A percentile compares a stretch with the other conserved stretches of the same genome.
These are phyloP conservation scores for Dioscorea alata DNA, from an alignment of 106 monocot genomes.

Conservation along the genomic window DNA sequence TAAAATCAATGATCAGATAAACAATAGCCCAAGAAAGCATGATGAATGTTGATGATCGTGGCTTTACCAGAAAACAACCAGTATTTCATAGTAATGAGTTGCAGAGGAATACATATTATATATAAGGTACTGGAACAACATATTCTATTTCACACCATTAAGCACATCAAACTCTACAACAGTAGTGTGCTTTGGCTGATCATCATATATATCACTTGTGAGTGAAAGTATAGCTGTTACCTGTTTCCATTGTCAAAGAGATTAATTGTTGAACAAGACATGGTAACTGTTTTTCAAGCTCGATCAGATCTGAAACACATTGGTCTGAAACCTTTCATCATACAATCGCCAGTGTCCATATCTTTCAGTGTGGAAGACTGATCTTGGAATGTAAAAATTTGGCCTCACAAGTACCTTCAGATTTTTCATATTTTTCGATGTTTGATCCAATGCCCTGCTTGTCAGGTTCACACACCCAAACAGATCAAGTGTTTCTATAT, in stretches of 20 bases:
- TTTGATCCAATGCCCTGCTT: conserved; percentile 72
- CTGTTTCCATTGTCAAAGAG: neutral
- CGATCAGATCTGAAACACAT: conserved; percentile 83
- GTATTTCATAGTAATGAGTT: too few species aligned
- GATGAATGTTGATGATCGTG: too few species aligned
- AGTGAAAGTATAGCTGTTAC: too few species aligned
- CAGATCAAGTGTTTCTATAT: conserved; percentile 64
- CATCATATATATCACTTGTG: too few species aligned
- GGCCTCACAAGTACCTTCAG: conserved; percentile 50
- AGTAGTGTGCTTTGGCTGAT: too few species aligned
- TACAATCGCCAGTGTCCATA: conserved; percentile 94
- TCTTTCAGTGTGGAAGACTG: conserved; percentile 72
- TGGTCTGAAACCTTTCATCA: conserved; percentile 96
- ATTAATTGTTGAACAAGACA: neutral
- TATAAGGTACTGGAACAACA: too few species aligned
- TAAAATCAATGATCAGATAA: too few species aligned
- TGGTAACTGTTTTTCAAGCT: neutral
- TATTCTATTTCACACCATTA: too few species aligned
- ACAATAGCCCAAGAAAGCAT: too few species aligned
- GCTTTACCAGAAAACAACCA: too few species aligned
- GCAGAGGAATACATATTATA: too few species aligned
- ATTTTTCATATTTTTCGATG: conserved; percentile 47
- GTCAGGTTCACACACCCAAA: conserved; percentile 84
- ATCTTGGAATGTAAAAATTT: conserved; percentile 91
- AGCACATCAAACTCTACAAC: too few species aligned